phyloP scores from a whole-genome alignment of 1,284 basidiomycete species.

The Phylloboletellus chloephorus region DNA sequence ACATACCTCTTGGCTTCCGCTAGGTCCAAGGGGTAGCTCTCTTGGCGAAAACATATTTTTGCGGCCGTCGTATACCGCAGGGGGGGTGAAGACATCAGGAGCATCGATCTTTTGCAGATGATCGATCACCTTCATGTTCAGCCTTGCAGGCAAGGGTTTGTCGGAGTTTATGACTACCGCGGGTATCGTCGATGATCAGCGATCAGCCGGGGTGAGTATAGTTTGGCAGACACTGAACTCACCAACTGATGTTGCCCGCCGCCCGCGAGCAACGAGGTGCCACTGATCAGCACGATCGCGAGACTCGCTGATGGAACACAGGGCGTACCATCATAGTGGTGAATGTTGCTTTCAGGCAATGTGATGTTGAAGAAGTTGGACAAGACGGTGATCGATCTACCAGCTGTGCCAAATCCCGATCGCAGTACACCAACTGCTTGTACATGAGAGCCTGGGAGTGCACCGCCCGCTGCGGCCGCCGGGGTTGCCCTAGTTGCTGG shows the following conservation, averaged over 20 bases:
- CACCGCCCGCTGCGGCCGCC: conserved; percentile 31
- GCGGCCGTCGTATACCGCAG: conserved; percentile 67
- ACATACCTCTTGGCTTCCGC: conserved; percentile 43
- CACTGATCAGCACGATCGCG: conserved; percentile 18
- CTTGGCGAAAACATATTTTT: conserved; percentile 67
- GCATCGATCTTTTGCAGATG: conserved; percentile 51
- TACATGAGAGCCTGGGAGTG: conserved; percentile 41
- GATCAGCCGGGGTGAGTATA: conserved; percentile 7
- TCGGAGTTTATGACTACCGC: conserved; percentile 58
- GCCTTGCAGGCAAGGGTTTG: conserved; percentile 55
- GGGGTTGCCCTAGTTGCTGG: conserved; percentile 29
- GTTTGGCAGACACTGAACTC: conserved; percentile 27
- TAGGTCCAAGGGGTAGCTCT: conserved; percentile 51
- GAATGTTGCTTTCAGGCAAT: conserved; percentile 56
- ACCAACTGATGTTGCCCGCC: conserved; percentile 45
- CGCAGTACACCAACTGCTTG: conserved; percentile 59
- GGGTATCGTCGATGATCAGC: conserved; percentile 13
- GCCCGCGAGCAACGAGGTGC: conserved; percentile 1
- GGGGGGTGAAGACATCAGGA: conserved; percentile 58
- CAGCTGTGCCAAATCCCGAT: conserved; percentile 54
- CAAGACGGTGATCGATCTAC: conserved; percentile 45
- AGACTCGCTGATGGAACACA: conserved; percentile 16
- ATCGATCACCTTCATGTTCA: conserved; percentile 64
- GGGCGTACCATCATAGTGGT: conserved; percentile 68
- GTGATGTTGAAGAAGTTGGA: conserved; percentile 62